Evolutionary conservation across 2,329 filamentous ascomycete genomes (phyloP), one percentile per base, ranked within the genome.

Genomic region (Arthrinium phaeospermum): DNA sequence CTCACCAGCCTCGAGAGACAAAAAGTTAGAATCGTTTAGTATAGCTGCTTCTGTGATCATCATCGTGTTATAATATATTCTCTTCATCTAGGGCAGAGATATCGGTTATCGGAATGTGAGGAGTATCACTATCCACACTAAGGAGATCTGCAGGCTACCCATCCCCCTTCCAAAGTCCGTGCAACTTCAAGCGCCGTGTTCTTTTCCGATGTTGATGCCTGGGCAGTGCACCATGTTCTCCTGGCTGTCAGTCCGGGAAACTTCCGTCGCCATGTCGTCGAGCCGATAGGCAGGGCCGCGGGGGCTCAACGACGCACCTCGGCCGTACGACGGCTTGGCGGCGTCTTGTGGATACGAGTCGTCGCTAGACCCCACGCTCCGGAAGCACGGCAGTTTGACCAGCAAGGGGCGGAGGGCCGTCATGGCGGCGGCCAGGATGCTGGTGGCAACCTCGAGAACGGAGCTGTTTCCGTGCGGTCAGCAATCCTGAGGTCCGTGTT

Each of bases 351-450:
- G 53, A 10, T 61, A 61, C 3, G 5, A 12, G 6, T 61, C 22
- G 24, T 44, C 67, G 24, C 67, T n/a, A 7, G 30, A 41, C 2
- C 24, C 16, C 4, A 68, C 16, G 22, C 46, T 49, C 2, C 45
- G 67, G 46, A 68, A 49, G 44, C 67, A 68, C n/a, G 67, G 24
- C 7, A 68, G 67, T 13, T 49, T 30, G 24, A 8, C 46, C 67
- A 68, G 30, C 16, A 68, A 34, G 24, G 67, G 44, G 44, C 67
- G 67, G 4, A 68, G 44, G 16, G 67, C 44, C 4, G 44, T 34
- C 27, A 68, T 30, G 7, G 67, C 67, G 0, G 67, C 67, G 24
- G 67, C 67, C 24, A 68, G 46, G 22, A 68, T 68, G 34, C 67
- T 24, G 27, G 46, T 49, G 4, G 44, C 44, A 12, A 68, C n/a